Percentiles rank a stretch among this genome's conserved stretches.
Conservation (phyloP, 495 filamentous ascomycete species). For the Penicillium waksmanii region DNA sequence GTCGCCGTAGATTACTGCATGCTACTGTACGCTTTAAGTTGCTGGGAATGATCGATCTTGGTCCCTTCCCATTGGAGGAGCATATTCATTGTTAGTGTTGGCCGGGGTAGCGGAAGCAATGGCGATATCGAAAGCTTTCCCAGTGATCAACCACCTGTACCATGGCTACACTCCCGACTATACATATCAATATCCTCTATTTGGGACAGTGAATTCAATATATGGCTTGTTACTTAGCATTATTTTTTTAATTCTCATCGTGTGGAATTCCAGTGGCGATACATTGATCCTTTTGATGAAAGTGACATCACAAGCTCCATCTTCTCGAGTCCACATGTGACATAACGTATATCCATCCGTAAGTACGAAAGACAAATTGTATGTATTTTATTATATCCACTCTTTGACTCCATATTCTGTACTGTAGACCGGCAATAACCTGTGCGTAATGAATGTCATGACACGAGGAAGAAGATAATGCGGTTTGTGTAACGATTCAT, state of each 20-base stretch:
- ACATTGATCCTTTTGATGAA: not conserved
- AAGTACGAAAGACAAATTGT: too few relatives aligned
- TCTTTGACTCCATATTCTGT: too few relatives aligned
- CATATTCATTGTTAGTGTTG: not conserved
- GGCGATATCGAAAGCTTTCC: slow-evolving; percentile 11
- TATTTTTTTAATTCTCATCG: not conserved
- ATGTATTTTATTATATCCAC: too few relatives aligned
- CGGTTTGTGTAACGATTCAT: not conserved
- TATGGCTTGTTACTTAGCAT: not conserved
- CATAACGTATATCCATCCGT: not conserved
- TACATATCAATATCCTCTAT: slow-evolving; percentile 11
- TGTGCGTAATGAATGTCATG: too few relatives aligned
- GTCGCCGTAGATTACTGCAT: not conserved
- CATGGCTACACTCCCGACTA: slow-evolving; percentile 14
- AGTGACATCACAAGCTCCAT: not conserved
- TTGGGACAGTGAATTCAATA: not conserved
- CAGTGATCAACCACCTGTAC: slow-evolving; percentile 16
- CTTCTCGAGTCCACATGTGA: not conserved
- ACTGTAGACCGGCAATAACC: too few relatives aligned
- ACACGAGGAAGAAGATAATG: not conserved
- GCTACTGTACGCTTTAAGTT: not conserved
- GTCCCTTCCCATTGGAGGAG: not conserved
- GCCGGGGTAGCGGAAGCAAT: not conserved
- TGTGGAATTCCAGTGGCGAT: not conserved
- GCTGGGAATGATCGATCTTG: not conserved